phyloP scores from a whole-genome alignment of 768 basidiomycete genomes.

The Mycena rosella region DNA sequence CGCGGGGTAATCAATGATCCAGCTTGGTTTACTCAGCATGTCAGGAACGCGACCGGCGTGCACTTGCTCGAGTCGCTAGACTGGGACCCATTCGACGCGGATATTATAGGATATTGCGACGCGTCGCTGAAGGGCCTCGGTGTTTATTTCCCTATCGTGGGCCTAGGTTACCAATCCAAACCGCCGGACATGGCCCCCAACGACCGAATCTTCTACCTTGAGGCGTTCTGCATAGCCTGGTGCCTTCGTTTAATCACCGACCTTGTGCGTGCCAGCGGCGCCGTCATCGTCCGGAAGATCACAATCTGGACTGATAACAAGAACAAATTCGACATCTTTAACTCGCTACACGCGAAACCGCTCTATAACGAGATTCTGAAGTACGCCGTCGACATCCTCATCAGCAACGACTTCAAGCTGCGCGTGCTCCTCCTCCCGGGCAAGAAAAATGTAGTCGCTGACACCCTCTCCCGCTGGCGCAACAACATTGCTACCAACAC shows the following conservation, averaged over 20 bases:
- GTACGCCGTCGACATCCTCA: conserved; percentile 31
- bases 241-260: conserved; percentile 17
- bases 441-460: conserved; percentile 42
- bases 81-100: conserved; percentile 33
- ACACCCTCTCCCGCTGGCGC: conserved; percentile 42
- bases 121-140: conserved; percentile 38
- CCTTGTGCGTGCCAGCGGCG: neutral
- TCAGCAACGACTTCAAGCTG: conserved; percentile 32
- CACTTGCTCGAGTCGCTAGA: conserved; percentile 37
- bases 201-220: conserved; percentile 42
- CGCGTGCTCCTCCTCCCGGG: conserved; percentile 41
- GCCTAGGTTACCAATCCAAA: conserved; percentile 31
- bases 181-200: neutral
- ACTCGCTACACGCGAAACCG: conserved; percentile 16
- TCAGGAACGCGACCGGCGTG: conserved; percentile 37
- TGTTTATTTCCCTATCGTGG: conserved; percentile 35
- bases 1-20: conserved; percentile 40
- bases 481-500: conserved; percentile 11
- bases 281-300: too few species aligned
- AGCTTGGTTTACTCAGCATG: conserved; percentile 45
- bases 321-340: conserved; percentile 43
- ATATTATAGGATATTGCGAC: conserved; percentile 39
- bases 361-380: conserved; percentile 40
- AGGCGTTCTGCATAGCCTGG: conserved; percentile 40
- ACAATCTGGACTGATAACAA: conserved; percentile 42